Evolutionary conservation across 352 stramenopile species (phyloP).

Genomic region (Phytopythium boreale): DNA sequence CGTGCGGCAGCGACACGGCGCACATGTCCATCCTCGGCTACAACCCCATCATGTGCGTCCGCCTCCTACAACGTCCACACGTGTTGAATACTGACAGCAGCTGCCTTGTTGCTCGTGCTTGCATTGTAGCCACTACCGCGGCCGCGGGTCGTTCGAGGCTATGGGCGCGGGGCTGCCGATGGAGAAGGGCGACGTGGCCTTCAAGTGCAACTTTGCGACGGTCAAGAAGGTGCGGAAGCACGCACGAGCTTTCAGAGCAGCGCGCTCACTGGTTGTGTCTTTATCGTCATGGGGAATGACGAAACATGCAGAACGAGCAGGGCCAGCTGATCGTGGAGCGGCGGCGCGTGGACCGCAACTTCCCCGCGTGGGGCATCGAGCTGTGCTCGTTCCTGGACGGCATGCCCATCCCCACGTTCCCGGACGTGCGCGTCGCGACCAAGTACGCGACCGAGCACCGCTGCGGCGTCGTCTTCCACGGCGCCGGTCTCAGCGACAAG

Average conservation of each 20-base stretch:
- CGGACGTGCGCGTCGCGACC: constrained; percentile 59
- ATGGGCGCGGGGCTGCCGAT: constrained; percentile 84
- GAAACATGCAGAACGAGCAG: constrained; percentile 35
- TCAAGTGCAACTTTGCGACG: constrained; percentile 90
- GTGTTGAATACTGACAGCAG: too few relatives aligned
- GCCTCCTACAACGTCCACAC: too few relatives aligned
- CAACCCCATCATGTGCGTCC: constrained; percentile 68
- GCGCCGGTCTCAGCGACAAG: constrained; percentile 72
- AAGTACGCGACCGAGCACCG: constrained; percentile 89
- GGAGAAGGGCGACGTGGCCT: constrained; percentile 83
- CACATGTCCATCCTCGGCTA: constrained; percentile 91
- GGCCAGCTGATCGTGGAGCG: constrained; percentile 62
- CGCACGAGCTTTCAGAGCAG: not conserved
- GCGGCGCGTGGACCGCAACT: constrained; percentile 83
- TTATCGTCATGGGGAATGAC: not conserved
- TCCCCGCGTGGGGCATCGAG: constrained; percentile 77
- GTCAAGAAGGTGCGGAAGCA: constrained; percentile 31
- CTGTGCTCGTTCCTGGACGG: constrained; percentile 76
- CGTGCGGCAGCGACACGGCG: constrained; percentile 83
- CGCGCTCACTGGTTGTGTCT: not conserved
- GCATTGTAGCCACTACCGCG: constrained; percentile 67
- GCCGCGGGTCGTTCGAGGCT: constrained; percentile 83
- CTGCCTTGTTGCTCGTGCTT: too few relatives aligned
- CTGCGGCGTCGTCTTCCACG: constrained; percentile 86
- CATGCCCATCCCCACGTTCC: constrained; percentile 55